Conservation (phyloP, 2,329 filamentous ascomycete genomes). For the Colletotrichum sp. region DNA sequence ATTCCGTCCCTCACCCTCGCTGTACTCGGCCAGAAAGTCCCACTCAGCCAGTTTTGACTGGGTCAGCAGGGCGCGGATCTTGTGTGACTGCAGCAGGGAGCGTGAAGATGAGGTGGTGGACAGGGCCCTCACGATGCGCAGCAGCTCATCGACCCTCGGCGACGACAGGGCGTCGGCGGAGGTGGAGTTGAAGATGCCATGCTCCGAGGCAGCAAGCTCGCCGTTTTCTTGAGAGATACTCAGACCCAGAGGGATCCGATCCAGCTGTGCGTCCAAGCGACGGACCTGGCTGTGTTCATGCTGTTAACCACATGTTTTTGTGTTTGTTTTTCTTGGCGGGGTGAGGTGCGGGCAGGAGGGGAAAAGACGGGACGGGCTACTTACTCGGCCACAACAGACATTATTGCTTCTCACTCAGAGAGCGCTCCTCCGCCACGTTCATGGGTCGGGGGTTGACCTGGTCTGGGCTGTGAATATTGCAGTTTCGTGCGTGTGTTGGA, state of each 20-base stretch:
- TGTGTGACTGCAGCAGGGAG: constrained; percentile 62
- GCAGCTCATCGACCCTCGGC: constrained; percentile 64
- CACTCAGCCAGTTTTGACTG: constrained; percentile 59
- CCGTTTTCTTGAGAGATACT: constrained; percentile 23
- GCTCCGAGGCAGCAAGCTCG: constrained; percentile 35
- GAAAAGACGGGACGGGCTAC: constrained; percentile 28
- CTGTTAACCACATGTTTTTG: constrained; percentile 4
- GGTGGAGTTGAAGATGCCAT: constrained; percentile 30
- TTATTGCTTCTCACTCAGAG: constrained; percentile 21
- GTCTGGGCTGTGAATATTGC: background rate
- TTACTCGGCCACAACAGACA: constrained; percentile 56
- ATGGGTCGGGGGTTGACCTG: background rate
- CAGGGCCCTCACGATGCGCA: constrained; percentile 72
- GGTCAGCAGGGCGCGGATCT: constrained; percentile 66
- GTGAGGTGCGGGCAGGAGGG: background rate
- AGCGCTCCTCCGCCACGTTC: constrained; percentile 19
- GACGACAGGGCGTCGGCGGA: constrained; percentile 51
- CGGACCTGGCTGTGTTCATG: constrained; percentile 58
- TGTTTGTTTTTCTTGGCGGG: constrained; percentile 11
- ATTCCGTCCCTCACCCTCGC: constrained; percentile 26
- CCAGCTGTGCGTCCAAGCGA: constrained; percentile 68
- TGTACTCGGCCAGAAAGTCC: constrained; percentile 28
- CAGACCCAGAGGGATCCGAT: constrained; percentile 59
- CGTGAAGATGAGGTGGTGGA: constrained; percentile 72
- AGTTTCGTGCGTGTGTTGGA: constrained; percentile 8